Conservation (phyloP, 129 eudicot species). For the Ambrosia artemisiifolia region DNA sequence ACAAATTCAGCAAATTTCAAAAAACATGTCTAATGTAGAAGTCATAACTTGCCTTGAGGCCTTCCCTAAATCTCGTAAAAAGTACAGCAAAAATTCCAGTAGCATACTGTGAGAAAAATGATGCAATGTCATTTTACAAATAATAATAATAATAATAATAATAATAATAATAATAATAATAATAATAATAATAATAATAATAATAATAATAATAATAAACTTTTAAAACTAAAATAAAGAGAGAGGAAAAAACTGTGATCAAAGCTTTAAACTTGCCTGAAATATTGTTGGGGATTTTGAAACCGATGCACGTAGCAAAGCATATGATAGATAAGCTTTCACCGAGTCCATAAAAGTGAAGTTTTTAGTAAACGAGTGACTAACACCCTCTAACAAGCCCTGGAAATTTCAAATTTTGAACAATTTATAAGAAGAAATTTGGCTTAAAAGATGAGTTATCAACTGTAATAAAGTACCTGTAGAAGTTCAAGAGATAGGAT, state of each 20-base stretch:
- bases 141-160: not conserved
- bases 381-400: constrained; percentile 82
- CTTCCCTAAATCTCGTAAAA: constrained; percentile 73
- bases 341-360: constrained; percentile 80
- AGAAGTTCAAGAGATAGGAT: constrained; percentile 85
- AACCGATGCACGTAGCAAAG: constrained; percentile 73
- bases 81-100: constrained; percentile 82
- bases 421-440: constrained; percentile 3
- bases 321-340: constrained; percentile 86
- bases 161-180: too few species aligned
- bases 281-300: constrained; percentile 62
- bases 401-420: constrained; percentile 25
- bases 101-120: constrained; percentile 57
- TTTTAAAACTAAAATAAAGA: not conserved
- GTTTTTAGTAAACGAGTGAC: constrained; percentile 74
- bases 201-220: not conserved
- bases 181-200: not conserved
- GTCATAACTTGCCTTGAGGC: constrained; percentile 59
- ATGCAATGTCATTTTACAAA: constrained; percentile 22
- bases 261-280: constrained; percentile 55
- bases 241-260: not conserved
- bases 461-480: constrained; percentile 54
- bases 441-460: constrained; percentile 14
- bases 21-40: not conserved
- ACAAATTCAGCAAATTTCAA: not conserved